A percentile compares a stretch with the other conserved stretches of the same genome.
phyloP scores from a whole-genome alignment of 257 asterid species.

The Plantago ovata region DNA sequence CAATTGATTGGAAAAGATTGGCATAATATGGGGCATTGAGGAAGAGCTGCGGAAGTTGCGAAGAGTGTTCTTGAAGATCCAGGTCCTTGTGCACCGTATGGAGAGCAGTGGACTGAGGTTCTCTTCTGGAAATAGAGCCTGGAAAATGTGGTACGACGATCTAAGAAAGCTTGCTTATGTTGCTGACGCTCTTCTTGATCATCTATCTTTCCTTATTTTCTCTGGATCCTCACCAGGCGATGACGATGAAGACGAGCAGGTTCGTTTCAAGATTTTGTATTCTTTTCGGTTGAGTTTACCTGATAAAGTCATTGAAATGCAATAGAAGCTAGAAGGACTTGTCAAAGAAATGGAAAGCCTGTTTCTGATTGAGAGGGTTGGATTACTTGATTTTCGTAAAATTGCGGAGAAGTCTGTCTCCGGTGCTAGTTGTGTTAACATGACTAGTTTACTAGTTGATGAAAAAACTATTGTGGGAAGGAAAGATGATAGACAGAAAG shows the following conservation, averaged over 20 bases:
- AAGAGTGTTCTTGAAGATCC: conserved; percentile 21
- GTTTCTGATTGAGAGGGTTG: background rate
- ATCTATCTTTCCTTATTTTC: conserved; percentile 16
- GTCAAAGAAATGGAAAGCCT: conserved; percentile 22
- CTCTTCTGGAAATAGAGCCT: conserved; percentile 14
- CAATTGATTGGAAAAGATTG: conserved; percentile 7
- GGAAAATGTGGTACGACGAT: conserved; percentile 29
- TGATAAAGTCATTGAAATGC: conserved; percentile 15
- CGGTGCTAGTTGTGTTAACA: background rate
- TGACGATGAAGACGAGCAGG: background rate
- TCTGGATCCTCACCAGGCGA: too few relatives aligned
- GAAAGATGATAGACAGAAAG: background rate
- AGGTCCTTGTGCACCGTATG: conserved; percentile 22
- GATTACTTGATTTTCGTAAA: background rate
- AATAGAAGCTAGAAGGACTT: conserved; percentile 14
- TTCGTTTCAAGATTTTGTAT: conserved; percentile 17
- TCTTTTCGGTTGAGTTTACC: conserved; percentile 17
- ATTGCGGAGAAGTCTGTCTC: background rate
- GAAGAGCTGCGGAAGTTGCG: conserved; percentile 29
- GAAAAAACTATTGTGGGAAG: conserved; percentile 21
- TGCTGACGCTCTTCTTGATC: conserved; percentile 31
- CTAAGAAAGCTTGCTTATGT: conserved; percentile 20
- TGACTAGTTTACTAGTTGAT: conserved; percentile 11
- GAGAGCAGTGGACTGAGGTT: conserved; percentile 8
- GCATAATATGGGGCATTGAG: conserved; percentile 20